Evolutionary conservation across 2,329 filamentous ascomycete species (phyloP).

Genomic region (Colletotrichum sp.): DNA sequence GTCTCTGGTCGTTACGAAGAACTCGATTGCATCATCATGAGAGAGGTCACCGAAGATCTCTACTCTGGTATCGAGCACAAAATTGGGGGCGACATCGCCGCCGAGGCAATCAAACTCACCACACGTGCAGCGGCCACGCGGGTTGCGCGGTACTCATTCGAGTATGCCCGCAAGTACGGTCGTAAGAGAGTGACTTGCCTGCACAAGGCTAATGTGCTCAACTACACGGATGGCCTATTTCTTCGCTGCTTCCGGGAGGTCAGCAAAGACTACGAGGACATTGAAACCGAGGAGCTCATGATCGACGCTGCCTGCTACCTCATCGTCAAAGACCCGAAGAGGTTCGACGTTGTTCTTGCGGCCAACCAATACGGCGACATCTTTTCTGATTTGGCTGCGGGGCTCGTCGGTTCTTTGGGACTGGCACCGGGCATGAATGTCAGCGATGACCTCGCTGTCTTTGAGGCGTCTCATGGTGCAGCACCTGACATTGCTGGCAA

Average conservation of each 20-base stretch:
- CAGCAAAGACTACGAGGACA: slow-evolving; percentile 29
- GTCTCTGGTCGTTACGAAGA: background rate
- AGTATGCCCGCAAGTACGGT: background rate
- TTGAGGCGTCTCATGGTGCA: slow-evolving; percentile 96
- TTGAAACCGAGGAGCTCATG: slow-evolving; percentile 92
- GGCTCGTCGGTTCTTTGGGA: slow-evolving; percentile 83
- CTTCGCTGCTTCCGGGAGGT: slow-evolving; percentile 69
- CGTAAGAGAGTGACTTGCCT: slow-evolving; percentile 82
- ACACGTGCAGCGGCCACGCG: slow-evolving; percentile 26
- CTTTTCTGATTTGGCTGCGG: slow-evolving; percentile 91
- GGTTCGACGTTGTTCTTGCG: slow-evolving; percentile 97
- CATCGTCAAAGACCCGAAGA: slow-evolving; percentile 92
- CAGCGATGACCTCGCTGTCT: slow-evolving; percentile 90
- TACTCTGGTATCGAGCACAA: slow-evolving; percentile 91
- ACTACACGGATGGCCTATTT: slow-evolving; percentile 86
- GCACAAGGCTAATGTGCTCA: slow-evolving; percentile 98
- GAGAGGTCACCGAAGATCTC: slow-evolving; percentile 97
- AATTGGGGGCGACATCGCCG: slow-evolving; percentile 72
- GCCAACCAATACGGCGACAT: slow-evolving; percentile 98
- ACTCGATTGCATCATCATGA: slow-evolving; percentile 94
- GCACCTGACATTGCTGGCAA: slow-evolving; percentile 94
- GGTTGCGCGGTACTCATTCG: background rate
- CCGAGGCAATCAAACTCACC: slow-evolving; percentile 83
- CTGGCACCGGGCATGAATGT: slow-evolving; percentile 96
- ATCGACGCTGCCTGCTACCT: slow-evolving; percentile 99